Conservation (phyloP, 176 grass and related monocot species). For the Juncus inflexus region DNA sequence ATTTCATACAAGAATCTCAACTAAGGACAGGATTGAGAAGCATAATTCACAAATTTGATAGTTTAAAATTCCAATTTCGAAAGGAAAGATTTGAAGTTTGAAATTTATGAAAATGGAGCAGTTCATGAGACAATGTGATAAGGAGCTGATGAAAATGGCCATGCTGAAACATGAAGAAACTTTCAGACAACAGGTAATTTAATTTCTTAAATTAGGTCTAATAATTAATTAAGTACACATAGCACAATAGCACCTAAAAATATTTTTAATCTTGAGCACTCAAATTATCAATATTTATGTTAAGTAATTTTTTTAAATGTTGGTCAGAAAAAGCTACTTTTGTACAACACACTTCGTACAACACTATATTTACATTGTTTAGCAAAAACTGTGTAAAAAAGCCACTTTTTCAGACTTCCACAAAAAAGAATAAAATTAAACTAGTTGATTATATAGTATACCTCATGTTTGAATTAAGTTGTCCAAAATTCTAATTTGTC, state of each 20-base stretch:
- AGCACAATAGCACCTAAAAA: too few species aligned
- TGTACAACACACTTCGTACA: too few species aligned
- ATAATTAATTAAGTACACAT: too few species aligned
- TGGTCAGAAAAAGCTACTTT: too few species aligned
- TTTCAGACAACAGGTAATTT: slow-evolving; percentile 60
- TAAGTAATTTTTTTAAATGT: too few species aligned
- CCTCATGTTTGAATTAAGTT: not conserved
- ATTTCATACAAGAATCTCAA: too few species aligned
- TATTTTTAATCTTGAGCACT: too few species aligned
- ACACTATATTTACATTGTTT: too few species aligned
- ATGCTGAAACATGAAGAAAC: slow-evolving; percentile 73
- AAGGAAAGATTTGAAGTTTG: slow-evolving; percentile 1
- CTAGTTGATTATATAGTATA: not conserved
- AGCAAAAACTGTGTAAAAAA: not conserved
- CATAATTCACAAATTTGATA: too few species aligned
- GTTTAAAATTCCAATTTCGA: too few species aligned
- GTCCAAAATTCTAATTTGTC: not conserved
- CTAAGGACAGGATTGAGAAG: too few species aligned
- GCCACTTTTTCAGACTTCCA: not conserved
- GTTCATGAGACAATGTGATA: slow-evolving; percentile 46
- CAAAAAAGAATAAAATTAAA: slow-evolving; percentile 1
- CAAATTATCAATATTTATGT: too few species aligned
- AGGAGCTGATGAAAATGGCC: slow-evolving; percentile 64
- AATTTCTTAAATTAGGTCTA: not conserved
- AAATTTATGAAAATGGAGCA: slow-evolving; percentile 41